phyloP scores from a whole-genome alignment of 2,329 filamentous ascomycete genomes.

The Beauveria pseudobassiana region DNA sequence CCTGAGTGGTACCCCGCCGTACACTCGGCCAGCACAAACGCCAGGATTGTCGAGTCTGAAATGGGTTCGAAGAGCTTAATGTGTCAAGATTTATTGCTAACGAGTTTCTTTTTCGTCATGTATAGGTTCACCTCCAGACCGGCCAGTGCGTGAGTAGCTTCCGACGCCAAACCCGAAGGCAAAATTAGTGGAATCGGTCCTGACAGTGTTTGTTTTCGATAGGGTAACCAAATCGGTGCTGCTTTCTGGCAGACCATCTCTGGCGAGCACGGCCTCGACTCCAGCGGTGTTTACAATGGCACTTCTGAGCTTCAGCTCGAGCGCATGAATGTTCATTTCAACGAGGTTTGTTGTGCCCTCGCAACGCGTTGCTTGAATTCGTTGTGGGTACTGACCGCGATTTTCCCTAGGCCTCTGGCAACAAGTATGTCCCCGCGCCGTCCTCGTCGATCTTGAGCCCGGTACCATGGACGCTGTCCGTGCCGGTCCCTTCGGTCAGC shows the following conservation, averaged over 20 bases:
- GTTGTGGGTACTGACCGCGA: constrained; percentile 5
- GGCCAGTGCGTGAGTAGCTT: constrained; percentile 80
- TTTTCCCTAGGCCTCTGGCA: constrained; percentile 68
- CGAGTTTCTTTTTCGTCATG: constrained; percentile 35
- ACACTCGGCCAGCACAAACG: constrained; percentile 2
- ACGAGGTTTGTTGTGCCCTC: constrained; percentile 44
- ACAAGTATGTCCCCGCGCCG: constrained; percentile 99
- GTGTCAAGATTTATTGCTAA: constrained; percentile 40
- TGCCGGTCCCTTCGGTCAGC: constrained; percentile 94
- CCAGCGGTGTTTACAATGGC: constrained; percentile 97
- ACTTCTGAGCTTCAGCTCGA: constrained; percentile 98
- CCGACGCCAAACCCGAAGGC: neutral
- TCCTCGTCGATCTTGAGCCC: constrained; percentile 98
- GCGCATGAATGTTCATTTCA: constrained; percentile 99
- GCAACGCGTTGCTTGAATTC: neutral
- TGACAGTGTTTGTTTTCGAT: constrained; percentile 28
- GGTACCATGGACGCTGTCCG: constrained; percentile 99
- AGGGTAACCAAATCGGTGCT: constrained; percentile 99
- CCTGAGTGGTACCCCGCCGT: constrained; percentile 10
- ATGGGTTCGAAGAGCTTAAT: neutral
- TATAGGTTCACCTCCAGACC: constrained; percentile 98
- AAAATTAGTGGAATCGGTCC: constrained; percentile 17
- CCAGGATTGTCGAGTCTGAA: neutral
- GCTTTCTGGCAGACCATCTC: constrained; percentile 96
- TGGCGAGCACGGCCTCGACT: constrained; percentile 93